Conservation (phyloP, 768 basidiomycete genomes). For the Galerina sulciceps region DNA sequence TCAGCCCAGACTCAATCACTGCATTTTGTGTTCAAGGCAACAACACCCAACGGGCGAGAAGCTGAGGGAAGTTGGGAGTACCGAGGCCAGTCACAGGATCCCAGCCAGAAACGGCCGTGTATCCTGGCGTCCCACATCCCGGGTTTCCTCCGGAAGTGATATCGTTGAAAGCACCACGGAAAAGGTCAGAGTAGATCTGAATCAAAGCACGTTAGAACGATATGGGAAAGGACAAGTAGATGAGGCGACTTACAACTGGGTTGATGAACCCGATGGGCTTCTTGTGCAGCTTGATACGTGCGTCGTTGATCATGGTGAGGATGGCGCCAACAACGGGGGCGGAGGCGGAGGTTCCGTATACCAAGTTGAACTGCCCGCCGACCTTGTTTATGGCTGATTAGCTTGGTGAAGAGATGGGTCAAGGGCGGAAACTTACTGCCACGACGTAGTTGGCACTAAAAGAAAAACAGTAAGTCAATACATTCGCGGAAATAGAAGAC, state of each 20-base stretch:
- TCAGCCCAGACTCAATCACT: too few relatives aligned
- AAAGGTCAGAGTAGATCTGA: conserved; percentile 48
- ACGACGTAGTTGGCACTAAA: conserved; percentile 48
- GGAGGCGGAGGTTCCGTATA: conserved; percentile 54
- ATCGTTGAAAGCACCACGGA: conserved; percentile 49
- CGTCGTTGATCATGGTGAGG: conserved; percentile 56
- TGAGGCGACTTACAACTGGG: conserved; percentile 32
- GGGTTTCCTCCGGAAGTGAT: conserved; percentile 49
- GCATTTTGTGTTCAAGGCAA: conserved; percentile 21
- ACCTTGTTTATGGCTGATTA: conserved; percentile 26
- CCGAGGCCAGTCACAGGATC: conserved; percentile 56
- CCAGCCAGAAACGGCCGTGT: conserved; percentile 36
- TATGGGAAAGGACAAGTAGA: background rate
- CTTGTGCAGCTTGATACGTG: conserved; percentile 45
- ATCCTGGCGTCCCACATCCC: conserved; percentile 46
- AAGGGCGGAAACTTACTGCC: conserved; percentile 28
- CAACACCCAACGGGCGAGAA: conserved; percentile 38
- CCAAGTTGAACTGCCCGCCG: conserved; percentile 39
- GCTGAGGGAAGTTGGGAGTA: conserved; percentile 43
- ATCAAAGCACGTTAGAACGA: background rate
- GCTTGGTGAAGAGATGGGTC: background rate
- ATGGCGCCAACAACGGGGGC: conserved; percentile 53
- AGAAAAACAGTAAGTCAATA: background rate
- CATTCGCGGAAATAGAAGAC: background rate
- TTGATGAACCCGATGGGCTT: conserved; percentile 53